Evolutionary conservation across 1,139 yeast genomes (phyloP).

Genomic region (Chernovozyma aurita): DNA sequence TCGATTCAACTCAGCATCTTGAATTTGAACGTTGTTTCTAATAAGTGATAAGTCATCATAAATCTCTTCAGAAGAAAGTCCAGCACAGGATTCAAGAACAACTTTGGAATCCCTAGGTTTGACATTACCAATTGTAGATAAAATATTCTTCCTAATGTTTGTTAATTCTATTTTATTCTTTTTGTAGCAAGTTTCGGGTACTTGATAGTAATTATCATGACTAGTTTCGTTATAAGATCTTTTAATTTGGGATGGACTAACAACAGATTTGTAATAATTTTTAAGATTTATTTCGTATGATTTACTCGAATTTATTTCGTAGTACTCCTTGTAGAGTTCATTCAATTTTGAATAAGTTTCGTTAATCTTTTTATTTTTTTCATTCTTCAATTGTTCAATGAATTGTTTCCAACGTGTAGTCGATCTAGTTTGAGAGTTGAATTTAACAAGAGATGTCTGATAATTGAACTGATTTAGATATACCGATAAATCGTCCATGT

Average conservation of each 20-base stretch:
- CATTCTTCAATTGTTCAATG: constrained; percentile 17
- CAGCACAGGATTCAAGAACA: constrained; percentile 4
- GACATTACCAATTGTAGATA: background rate
- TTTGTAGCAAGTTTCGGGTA: constrained; percentile 20
- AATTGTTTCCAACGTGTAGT: constrained; percentile 33
- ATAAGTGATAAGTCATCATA: constrained; percentile 8
- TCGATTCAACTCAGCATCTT: background rate
- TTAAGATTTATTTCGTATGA: constrained; percentile 13
- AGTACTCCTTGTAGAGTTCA: constrained; percentile 23
- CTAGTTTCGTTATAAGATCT: constrained; percentile 11
- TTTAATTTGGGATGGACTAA: constrained; percentile 17
- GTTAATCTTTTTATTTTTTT: constrained; percentile 21
- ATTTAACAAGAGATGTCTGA: constrained; percentile 22
- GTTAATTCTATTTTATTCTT: constrained; percentile 35
- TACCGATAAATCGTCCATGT: constrained; percentile 21
- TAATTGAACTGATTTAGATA: constrained; percentile 28
- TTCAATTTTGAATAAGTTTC: constrained; percentile 22
- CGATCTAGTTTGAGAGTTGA: constrained; percentile 22
- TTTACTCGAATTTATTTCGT: constrained; percentile 16
- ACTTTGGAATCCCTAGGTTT: constrained; percentile 6
- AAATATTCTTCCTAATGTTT: constrained; percentile 15
- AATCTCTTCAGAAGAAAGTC: constrained; percentile 7
- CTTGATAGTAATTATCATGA: constrained; percentile 25
- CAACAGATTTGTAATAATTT: constrained; percentile 29
- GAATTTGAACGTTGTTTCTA: background rate